Evolutionary conservation across 1,139 yeast species (phyloP).

Genomic region (Taphrina deformans): DNA sequence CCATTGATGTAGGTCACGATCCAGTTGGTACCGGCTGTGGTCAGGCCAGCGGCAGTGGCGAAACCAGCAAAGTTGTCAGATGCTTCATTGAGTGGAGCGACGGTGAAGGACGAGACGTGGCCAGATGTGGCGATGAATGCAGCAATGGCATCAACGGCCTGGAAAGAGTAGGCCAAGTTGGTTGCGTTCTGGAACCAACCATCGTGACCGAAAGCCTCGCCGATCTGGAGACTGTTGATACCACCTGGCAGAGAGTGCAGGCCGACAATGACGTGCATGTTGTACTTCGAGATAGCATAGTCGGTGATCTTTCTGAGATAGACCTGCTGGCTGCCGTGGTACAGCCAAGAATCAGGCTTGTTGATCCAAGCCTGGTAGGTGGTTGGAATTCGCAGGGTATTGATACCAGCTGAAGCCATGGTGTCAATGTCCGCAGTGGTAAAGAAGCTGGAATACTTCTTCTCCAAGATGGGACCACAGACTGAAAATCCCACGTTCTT

Average conservation of each 20-base stretch:
- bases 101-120: background rate
- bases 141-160: conserved; percentile 1
- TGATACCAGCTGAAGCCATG: conserved; percentile 70
- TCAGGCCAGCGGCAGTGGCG: conserved; percentile 12
- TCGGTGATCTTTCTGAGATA: background rate
- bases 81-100: background rate
- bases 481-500: conserved; percentile 56
- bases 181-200: conserved; percentile 9
- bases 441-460: conserved; percentile 75
- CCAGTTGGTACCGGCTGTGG: background rate
- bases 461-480: conserved; percentile 49
- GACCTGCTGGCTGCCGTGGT: conserved; percentile 4
- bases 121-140: background rate
- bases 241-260: conserved; percentile 4
- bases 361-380: conserved; percentile 84
- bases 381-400: conserved; percentile 80
- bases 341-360: conserved; percentile 2
- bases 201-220: background rate
- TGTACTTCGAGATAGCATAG: background rate
- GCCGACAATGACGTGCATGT: conserved; percentile 4
- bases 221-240: background rate
- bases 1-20: conserved; percentile 5
- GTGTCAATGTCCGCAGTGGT: conserved; percentile 66
- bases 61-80: conserved; percentile 1
- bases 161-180: background rate